Conservation (phyloP, 306 rosid genomes). For the Neltuma alba region DNA sequence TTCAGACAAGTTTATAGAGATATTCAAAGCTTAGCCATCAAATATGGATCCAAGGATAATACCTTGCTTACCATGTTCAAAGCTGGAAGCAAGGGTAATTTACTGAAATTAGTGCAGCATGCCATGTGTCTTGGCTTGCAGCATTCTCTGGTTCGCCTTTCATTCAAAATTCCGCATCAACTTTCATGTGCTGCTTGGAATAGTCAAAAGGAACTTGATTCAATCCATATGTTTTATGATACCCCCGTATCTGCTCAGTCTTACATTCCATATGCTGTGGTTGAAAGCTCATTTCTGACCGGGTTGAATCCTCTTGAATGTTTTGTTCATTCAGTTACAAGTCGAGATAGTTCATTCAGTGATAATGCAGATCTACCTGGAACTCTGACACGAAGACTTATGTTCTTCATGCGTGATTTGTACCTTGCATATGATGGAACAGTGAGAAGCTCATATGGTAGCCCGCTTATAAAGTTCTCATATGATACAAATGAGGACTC, state of each 20-base stretch:
- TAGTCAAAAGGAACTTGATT: conserved; percentile 50
- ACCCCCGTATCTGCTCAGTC: conserved; percentile 47
- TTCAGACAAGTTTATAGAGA: conserved; percentile 76
- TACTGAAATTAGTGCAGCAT: conserved; percentile 81
- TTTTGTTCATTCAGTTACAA: conserved; percentile 92
- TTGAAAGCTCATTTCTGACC: conserved; percentile 75
- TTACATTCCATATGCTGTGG: conserved; percentile 83
- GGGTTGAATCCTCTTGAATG: conserved; percentile 94
- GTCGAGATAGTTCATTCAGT: conserved; percentile 86
- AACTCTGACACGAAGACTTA: conserved; percentile 77
- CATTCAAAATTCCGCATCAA: conserved; percentile 71
- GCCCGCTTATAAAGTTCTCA: conserved; percentile 75
- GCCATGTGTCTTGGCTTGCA: conserved; percentile 95
- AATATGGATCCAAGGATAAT: conserved; percentile 64
- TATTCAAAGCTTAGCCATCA: conserved; percentile 70
- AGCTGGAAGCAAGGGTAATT: conserved; percentile 98
- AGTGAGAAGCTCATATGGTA: conserved; percentile 84
- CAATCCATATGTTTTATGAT: conserved; percentile 44
- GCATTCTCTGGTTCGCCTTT: conserved; percentile 77
- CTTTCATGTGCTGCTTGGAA: conserved; percentile 92
- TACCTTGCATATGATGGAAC: conserved; percentile 87
- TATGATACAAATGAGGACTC: conserved; percentile 45
- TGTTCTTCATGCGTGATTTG: conserved; percentile 90
- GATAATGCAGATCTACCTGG: conserved; percentile 98
- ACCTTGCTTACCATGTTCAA: conserved; percentile 74